phyloP scores from a whole-genome alignment of 768 basidiomycete genomes.

The Boletus insuetus region DNA sequence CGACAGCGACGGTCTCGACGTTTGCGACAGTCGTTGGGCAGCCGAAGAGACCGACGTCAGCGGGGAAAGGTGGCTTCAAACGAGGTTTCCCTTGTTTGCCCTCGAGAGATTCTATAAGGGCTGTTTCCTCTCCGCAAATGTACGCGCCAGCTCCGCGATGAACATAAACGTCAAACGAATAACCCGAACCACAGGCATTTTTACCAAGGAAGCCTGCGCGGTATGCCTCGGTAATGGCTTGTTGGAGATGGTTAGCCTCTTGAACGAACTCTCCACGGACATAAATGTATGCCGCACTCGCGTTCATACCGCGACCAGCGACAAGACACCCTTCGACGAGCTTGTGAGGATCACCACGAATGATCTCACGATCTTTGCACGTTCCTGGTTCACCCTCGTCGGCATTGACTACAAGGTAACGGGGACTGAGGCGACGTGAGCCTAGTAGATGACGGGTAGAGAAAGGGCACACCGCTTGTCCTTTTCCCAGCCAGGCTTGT shows the following conservation, averaged over 20 bases:
- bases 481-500: conserved; percentile 98
- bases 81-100: conserved; percentile 98
- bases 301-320: conserved; percentile 96
- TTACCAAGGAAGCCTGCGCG: conserved; percentile 84
- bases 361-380: conserved; percentile 98
- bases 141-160: conserved; percentile 98
- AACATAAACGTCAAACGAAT: conserved; percentile 96
- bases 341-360: conserved; percentile 98
- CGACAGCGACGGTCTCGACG: conserved; percentile 97
- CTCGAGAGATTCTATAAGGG: conserved; percentile 93
- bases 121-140: conserved; percentile 98
- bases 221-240: conserved; percentile 96
- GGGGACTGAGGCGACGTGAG: conserved; percentile 54
- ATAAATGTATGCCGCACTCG: conserved; percentile 98
- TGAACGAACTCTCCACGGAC: conserved; percentile 98
- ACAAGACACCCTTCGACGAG: conserved; percentile 97
- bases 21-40: conserved; percentile 98
- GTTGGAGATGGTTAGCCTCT: conserved; percentile 90
- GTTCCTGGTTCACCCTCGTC: conserved; percentile 99
- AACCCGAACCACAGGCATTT: conserved; percentile 89
- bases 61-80: conserved; percentile 98
- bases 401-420: conserved; percentile 96
- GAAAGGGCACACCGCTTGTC: conserved; percentile 63
- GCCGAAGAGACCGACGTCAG: conserved; percentile 96
- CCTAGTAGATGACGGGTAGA: background rate